Evolutionary conservation across 495 filamentous ascomycete genomes (phyloP).

Genomic region (Glarea lozoyensis): DNA sequence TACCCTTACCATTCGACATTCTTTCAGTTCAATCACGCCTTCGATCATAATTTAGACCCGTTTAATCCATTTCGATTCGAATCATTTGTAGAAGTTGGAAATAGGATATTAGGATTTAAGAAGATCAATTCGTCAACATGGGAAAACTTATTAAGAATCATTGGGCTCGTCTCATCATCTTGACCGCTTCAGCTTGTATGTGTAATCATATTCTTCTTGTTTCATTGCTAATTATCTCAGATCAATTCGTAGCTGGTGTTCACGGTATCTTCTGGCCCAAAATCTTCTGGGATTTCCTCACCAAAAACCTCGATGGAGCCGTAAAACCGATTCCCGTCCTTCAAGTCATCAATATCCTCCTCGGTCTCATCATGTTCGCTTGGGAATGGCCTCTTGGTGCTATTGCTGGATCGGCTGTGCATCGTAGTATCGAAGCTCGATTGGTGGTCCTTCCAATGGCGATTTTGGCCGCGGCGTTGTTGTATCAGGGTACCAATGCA

Average conservation of each 20-base stretch:
- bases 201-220: slow-evolving; percentile 17
- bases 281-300: slow-evolving; percentile 95
- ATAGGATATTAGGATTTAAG: not conserved
- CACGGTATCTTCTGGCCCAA: slow-evolving; percentile 98
- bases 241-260: slow-evolving; percentile 78
- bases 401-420: slow-evolving; percentile 57
- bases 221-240: slow-evolving; percentile 37
- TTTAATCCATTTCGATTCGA: slow-evolving; percentile 18
- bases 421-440: slow-evolving; percentile 80
- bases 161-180: slow-evolving; percentile 86
- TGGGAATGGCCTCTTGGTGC: slow-evolving; percentile 86
- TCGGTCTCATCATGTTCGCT: slow-evolving; percentile 69
- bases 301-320: slow-evolving; percentile 78
- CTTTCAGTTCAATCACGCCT: slow-evolving; percentile 1
- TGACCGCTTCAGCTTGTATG: slow-evolving; percentile 78
- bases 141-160: slow-evolving; percentile 98
- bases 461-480: slow-evolving; percentile 61
- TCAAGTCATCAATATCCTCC: slow-evolving; percentile 90
- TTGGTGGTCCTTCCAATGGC: slow-evolving; percentile 76
- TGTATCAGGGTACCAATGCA: slow-evolving; percentile 90
- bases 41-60: not conserved
- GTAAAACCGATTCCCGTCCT: slow-evolving; percentile 84
- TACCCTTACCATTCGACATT: slow-evolving; percentile 1
- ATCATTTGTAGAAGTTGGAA: slow-evolving; percentile 2
- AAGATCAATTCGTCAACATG: slow-evolving; percentile 46